phyloP scores from a whole-genome alignment of 2,329 filamentous ascomycete genomes.

The Dactylellina sp. region DNA sequence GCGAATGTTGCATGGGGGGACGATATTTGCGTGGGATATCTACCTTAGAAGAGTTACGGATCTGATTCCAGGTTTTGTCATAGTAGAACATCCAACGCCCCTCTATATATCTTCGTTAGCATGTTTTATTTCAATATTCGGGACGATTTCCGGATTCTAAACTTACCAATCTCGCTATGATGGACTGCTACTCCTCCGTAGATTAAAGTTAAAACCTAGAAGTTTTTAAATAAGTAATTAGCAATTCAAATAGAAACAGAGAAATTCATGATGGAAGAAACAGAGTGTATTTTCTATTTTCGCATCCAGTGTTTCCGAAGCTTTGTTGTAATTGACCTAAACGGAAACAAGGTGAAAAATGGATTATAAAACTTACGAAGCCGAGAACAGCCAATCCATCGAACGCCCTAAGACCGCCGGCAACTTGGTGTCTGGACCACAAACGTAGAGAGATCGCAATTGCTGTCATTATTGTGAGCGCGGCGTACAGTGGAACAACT shows the following conservation, averaged over 20 bases:
- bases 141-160: background rate
- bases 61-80: constrained; percentile 31
- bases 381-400: constrained; percentile 23
- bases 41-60: constrained; percentile 15
- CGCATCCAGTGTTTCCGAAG: too few relatives aligned
- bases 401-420: constrained; percentile 27
- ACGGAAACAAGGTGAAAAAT: too few relatives aligned
- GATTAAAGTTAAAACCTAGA: constrained; percentile 18
- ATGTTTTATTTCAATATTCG: background rate
- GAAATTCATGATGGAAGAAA: too few relatives aligned
- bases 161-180: constrained; percentile 12
- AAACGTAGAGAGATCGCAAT: constrained; percentile 25
- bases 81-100: constrained; percentile 15
- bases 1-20: background rate
- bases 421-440: constrained; percentile 41
- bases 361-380: constrained; percentile 28
- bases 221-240: background rate
- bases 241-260: too few relatives aligned
- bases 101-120: constrained; percentile 4
- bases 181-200: constrained; percentile 22
- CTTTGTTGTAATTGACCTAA: too few relatives aligned
- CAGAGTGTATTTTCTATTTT: too few relatives aligned
- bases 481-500: constrained; percentile 20
- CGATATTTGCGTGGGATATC: background rate
- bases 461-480: constrained; percentile 32